Evolutionary conservation across 768 basidiomycete genomes (phyloP).

Genomic region (Russula sp.): DNA sequence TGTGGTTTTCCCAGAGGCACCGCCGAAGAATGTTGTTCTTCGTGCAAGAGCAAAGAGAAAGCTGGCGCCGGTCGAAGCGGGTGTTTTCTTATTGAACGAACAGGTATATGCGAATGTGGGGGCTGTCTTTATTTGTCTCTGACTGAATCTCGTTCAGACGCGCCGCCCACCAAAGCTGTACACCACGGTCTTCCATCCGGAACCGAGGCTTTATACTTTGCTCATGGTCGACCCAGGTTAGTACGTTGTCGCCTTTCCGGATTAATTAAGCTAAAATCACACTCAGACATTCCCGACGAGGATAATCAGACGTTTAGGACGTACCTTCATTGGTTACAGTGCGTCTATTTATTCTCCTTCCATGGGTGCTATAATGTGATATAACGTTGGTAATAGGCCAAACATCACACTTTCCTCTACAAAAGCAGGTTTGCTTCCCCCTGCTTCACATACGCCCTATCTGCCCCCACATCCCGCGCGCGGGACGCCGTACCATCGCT

Average conservation of each 20-base stretch:
- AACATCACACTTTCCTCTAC: constrained; percentile 74
- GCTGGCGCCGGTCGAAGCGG: constrained; percentile 60
- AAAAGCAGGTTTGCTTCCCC: constrained; percentile 42
- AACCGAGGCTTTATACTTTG: constrained; percentile 80
- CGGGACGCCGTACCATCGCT: constrained; percentile 90
- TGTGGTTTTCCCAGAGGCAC: constrained; percentile 50
- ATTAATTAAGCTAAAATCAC: constrained; percentile 3
- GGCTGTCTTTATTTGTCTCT: background rate
- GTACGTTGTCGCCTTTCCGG: constrained; percentile 20
- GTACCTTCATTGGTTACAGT: constrained; percentile 88
- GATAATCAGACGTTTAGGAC: constrained; percentile 60
- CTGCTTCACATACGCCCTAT: constrained; percentile 64
- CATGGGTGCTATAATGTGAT: constrained; percentile 26
- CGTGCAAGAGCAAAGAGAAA: constrained; percentile 33
- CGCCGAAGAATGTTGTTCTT: constrained; percentile 34
- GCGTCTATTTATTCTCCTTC: constrained; percentile 24
- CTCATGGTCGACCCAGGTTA: constrained; percentile 84
- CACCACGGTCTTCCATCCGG: constrained; percentile 77
- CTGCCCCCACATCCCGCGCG: constrained; percentile 90
- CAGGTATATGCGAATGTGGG: constrained; percentile 49
- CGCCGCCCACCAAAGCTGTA: constrained; percentile 59
- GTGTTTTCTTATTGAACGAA: constrained; percentile 60
- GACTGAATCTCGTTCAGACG: constrained; percentile 47
- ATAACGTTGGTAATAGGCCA: constrained; percentile 48
- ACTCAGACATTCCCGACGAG: constrained; percentile 77